Evolutionary conservation across 106 monocot genomes (phyloP), one percentile per base, ranked within the genome.

Genomic region (Dendrobium chrysotoxum): DNA sequence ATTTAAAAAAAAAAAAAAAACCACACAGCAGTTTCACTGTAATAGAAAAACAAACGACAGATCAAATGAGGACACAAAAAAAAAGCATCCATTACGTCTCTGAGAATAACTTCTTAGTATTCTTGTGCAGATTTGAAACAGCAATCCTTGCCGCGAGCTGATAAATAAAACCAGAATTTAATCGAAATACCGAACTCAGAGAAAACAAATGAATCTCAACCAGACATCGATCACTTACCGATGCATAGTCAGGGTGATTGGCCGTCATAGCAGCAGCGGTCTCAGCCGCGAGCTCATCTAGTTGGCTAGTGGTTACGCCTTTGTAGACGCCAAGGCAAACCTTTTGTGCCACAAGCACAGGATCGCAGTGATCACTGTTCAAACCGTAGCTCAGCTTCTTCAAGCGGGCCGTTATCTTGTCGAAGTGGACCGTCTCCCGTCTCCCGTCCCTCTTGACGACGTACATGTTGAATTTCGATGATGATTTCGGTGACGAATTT

Each of bases 331-430:
- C 96, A 8, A 88, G 93, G 76, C 96, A 93, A 20, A 96, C 98
- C 83, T 98, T 98, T 85, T 98, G 96, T 0, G 96, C 88, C 8
- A 96, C 90, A 35, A 93, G 88, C 21, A 93, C 90, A 2, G 93
- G 93, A 76, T 96, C 96, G 83, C 96, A 96, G 89, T 93, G 96
- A 61, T 96, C 93, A 47, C 80, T 78, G 86, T 82, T 96, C 75
- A 96, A 86, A 15, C 96, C 96, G n/a, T 96, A 96, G 80, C 96
- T 96, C 66, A 96, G 78, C 86, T 91, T 98, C 98, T 95, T 98
- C 44, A 98, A 75, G 72, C 95, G 66, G 30, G 98, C 98, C 16
- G 95, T 98, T 84, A 98, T 98, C 92, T 98, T 98, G 89, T 98
- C 98, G 86, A 98, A 98, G 82, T 98, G 98, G 16, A 98, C 98